Percentiles rank a stretch among this genome's conserved stretches.
phyloP scores from a whole-genome alignment of 371 early-diverging fungal species.

The Haplosporangium sp. region DNA sequence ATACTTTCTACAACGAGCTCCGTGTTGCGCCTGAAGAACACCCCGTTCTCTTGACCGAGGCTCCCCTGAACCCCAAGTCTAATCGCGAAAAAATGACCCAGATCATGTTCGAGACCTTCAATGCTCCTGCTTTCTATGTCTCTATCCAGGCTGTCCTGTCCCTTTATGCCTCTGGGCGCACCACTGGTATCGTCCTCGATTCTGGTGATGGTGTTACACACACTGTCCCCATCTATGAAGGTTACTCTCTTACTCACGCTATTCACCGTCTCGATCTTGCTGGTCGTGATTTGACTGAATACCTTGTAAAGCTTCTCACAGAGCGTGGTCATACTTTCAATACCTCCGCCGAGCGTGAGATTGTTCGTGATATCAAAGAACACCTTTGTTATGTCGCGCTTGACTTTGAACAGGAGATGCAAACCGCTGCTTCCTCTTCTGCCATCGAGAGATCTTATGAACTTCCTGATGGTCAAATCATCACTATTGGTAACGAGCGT shows the following conservation, averaged over 20 bases:
- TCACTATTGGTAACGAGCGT: constrained; percentile 73
- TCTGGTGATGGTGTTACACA: constrained; percentile 97
- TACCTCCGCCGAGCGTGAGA: constrained; percentile 92
- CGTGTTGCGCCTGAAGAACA: constrained; percentile 95
- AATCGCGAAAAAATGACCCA: constrained; percentile 94
- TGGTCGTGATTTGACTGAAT: constrained; percentile 92
- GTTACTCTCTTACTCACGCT: constrained; percentile 92
- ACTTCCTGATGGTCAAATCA: constrained; percentile 91
- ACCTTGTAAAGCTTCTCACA: constrained; percentile 85
- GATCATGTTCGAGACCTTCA: constrained; percentile 97
- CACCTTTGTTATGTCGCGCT: constrained; percentile 92
- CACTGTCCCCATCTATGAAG: constrained; percentile 95
- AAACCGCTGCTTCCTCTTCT: constrained; percentile 67
- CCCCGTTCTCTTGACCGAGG: constrained; percentile 96
- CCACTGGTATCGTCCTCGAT: constrained; percentile 96
- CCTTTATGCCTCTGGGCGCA: constrained; percentile 93
- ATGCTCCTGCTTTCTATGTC: constrained; percentile 94
- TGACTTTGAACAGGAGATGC: constrained; percentile 89
- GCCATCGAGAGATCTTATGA: constrained; percentile 70
- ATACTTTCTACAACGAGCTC: constrained; percentile 93
- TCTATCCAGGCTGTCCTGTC: constrained; percentile 94
- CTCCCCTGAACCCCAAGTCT: constrained; percentile 90
- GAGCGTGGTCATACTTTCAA: constrained; percentile 87
- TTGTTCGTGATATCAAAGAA: constrained; percentile 94
- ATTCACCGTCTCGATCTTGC: constrained; percentile 91